Conservation (phyloP, 768 basidiomycete species). For the Naganishia onofrii region DNA sequence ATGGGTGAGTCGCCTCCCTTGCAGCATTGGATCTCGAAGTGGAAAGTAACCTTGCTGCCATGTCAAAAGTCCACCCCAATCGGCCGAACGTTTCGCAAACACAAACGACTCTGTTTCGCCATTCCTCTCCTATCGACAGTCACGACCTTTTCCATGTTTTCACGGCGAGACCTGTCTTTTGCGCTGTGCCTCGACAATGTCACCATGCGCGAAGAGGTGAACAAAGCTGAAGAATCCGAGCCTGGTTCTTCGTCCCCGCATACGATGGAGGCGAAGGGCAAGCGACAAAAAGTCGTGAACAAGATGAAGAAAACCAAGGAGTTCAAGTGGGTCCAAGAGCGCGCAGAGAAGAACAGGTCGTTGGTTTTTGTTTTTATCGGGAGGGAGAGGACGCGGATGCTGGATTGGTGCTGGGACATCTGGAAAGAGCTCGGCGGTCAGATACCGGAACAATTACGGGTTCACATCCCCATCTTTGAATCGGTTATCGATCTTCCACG, state of each 20-base stretch:
- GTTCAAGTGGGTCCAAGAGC: constrained; percentile 54
- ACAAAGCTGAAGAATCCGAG: neutral
- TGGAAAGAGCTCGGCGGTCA: constrained; percentile 74
- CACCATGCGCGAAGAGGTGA: constrained; percentile 16
- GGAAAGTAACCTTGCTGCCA: neutral
- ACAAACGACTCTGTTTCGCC: constrained; percentile 74
- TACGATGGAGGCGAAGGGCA: neutral
- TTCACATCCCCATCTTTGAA: constrained; percentile 67
- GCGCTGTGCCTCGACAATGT: constrained; percentile 57
- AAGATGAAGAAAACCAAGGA: constrained; percentile 48
- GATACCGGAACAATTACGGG: constrained; percentile 67
- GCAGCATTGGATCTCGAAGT: neutral
- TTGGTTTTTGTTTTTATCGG: constrained; percentile 83
- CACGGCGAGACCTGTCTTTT: constrained; percentile 79
- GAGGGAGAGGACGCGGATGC: constrained; percentile 71
- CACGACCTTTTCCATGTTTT: constrained; percentile 79
- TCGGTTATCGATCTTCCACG: constrained; percentile 69
- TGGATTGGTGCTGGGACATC: constrained; percentile 86
- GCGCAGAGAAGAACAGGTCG: constrained; percentile 62
- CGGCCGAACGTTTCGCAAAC: constrained; percentile 66
- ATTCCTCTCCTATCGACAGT: constrained; percentile 66
- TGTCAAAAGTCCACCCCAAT: constrained; percentile 57
- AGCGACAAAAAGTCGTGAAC: neutral
- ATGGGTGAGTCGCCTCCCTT: constrained; percentile 60
- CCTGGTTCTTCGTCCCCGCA: neutral